A percentile compares a stretch with the other conserved stretches of the same genome.
These are phyloP conservation scores for Exophiala spinifera DNA, from an alignment of 2,329 filamentous ascomycete genomes.

Conservation along the genomic window DNA sequence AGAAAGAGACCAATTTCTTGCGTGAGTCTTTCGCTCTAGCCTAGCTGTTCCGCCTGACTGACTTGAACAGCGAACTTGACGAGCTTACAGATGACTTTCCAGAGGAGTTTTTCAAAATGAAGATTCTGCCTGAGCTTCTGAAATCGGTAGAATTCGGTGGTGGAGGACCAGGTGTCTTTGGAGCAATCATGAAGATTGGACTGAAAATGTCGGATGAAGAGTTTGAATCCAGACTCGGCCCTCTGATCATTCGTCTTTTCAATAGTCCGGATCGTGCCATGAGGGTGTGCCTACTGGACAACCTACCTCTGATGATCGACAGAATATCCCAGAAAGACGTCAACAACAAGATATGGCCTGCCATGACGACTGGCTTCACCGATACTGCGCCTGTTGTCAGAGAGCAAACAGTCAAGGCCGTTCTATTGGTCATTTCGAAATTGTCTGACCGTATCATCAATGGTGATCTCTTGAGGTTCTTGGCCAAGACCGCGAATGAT, in stretches of 20 bases:
- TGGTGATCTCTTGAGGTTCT: constrained; percentile 81
- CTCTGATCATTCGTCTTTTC: constrained; percentile 83
- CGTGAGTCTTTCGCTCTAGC: constrained; percentile 49
- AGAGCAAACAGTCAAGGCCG: constrained; percentile 93
- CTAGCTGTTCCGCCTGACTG: constrained; percentile 22
- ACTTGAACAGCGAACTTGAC: constrained; percentile 64
- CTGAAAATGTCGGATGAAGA: constrained; percentile 84
- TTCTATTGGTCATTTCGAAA: constrained; percentile 81
- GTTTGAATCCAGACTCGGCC: constrained; percentile 78
- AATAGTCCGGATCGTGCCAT: constrained; percentile 87
- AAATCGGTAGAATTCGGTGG: constrained; percentile 99
- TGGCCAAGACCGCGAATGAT: constrained; percentile 95
- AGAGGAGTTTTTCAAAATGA: constrained; percentile 97
- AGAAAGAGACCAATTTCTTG: constrained; percentile 81
- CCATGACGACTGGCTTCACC: constrained; percentile 91
- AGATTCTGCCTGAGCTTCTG: constrained; percentile 89
- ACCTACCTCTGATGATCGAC: constrained; percentile 86
- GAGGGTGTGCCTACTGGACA: constrained; percentile 85
- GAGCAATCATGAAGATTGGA: constrained; percentile 85
- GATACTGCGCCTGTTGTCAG: constrained; percentile 86
- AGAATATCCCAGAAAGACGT: constrained; percentile 82
- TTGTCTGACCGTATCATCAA: constrained; percentile 91
- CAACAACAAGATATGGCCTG: constrained; percentile 94
- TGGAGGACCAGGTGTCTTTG: constrained; percentile 86
- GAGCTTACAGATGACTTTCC: constrained; percentile 89